A percentile compares a stretch with the other conserved stretches of the same genome.
phyloP scores from a whole-genome alignment of 768 basidiomycete species.

The Tricholoma bakamatsutake region DNA sequence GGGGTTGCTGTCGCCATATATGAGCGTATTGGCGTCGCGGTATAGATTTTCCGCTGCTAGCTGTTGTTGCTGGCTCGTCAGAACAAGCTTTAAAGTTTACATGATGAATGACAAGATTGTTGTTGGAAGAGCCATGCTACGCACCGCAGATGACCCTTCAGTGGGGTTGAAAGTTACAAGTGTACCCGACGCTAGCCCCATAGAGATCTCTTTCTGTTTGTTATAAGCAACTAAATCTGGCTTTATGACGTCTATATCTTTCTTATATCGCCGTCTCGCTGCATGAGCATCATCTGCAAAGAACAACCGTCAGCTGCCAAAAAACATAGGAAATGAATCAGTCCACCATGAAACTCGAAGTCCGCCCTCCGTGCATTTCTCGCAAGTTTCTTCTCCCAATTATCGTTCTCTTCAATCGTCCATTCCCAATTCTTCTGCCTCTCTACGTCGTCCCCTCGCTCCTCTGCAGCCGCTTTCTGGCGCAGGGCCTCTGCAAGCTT shows the following conservation, averaged over 20 bases:
- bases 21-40: constrained; percentile 86
- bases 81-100: constrained; percentile 33
- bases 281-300: constrained; percentile 81
- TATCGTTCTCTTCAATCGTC: constrained; percentile 91
- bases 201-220: constrained; percentile 79
- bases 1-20: constrained; percentile 95
- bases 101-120: constrained; percentile 7
- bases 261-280: constrained; percentile 86
- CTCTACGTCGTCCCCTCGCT: constrained; percentile 88
- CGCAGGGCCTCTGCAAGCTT: constrained; percentile 86
- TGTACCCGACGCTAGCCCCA: constrained; percentile 69
- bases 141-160: constrained; percentile 37
- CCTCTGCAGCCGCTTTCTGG: constrained; percentile 82
- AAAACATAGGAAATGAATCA: constrained; percentile 1
- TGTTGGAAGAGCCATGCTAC: constrained; percentile 3
- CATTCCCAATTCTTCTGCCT: constrained; percentile 93
- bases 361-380: constrained; percentile 81
- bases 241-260: constrained; percentile 83
- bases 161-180: constrained; percentile 55
- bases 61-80: constrained; percentile 57
- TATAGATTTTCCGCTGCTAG: constrained; percentile 79
- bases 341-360: constrained; percentile 87
- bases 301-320: constrained; percentile 1
- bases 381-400: constrained; percentile 89
- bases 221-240: constrained; percentile 86